Conservation (phyloP, 2,329 filamentous ascomycete genomes). For the Hypoxylon sp. region DNA sequence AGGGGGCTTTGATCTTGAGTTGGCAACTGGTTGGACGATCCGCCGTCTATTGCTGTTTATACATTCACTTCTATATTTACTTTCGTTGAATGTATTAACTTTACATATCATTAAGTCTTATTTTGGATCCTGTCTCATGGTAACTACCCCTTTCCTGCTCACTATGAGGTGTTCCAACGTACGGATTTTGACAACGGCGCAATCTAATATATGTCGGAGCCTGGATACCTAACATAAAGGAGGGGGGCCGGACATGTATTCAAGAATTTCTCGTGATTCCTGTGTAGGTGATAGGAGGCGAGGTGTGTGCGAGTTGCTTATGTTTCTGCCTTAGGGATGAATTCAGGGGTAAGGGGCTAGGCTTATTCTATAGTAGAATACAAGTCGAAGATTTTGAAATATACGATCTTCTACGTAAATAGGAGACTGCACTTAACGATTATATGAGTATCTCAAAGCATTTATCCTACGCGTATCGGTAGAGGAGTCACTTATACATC, state of each 20-base stretch:
- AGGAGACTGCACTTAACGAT: too few species aligned
- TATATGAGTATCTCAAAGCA: too few species aligned
- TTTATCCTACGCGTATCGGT: too few species aligned
- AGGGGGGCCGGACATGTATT: too few species aligned
- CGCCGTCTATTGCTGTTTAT: neutral
- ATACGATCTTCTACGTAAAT: too few species aligned
- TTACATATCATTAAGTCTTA: neutral
- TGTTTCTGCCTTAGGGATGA: neutral
- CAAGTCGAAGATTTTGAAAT: too few species aligned
- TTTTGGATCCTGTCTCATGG: neutral
- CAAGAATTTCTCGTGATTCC: neutral
- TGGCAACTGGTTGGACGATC: neutral
- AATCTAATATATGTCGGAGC: too few species aligned
- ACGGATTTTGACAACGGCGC: too few species aligned
- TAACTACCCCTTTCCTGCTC: neutral
- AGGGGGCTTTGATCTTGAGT: neutral
- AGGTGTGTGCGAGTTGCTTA: neutral
- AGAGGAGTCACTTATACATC: too few species aligned
- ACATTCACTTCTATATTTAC: neutral
- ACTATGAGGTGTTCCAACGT: neutral
- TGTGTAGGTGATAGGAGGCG: neutral
- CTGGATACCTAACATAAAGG: too few species aligned
- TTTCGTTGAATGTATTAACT: neutral
- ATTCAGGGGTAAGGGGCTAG: neutral
- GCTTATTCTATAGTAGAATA: neutral